Percentiles rank a stretch among this genome's conserved stretches.
Evolutionary conservation across 2,329 filamentous ascomycete genomes (phyloP).

Genomic region (Penicillium griseofulvum): DNA sequence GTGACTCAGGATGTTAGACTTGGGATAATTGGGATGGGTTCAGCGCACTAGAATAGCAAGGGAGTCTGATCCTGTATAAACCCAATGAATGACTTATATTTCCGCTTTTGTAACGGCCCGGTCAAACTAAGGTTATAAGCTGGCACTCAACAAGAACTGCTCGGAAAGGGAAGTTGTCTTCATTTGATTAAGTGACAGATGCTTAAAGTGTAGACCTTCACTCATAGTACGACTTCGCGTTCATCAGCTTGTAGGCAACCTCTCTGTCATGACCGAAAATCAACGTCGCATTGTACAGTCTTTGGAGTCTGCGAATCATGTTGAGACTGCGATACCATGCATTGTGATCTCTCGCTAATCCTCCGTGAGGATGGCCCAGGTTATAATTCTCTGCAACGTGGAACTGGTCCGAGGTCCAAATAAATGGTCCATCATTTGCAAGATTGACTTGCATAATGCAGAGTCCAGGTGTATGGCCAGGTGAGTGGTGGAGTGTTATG

Average conservation of each 20-base stretch:
- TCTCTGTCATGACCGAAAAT: conserved; percentile 34
- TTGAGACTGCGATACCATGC: conserved; percentile 35
- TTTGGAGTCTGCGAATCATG: conserved; percentile 31
- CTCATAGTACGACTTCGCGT: background rate
- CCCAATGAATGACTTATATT: too few relatives aligned
- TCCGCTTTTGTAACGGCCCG: background rate
- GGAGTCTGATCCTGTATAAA: too few relatives aligned
- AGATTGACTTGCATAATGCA: conserved; percentile 40
- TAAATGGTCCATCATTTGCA: conserved; percentile 36
- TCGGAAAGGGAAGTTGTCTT: background rate
- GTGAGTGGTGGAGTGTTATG: conserved; percentile 37
- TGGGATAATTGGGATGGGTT: conserved; percentile 5
- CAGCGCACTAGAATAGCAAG: conserved; percentile 2
- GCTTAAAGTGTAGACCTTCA: background rate
- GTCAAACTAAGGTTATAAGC: background rate
- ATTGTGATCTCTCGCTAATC: conserved; percentile 38
- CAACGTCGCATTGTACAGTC: conserved; percentile 29
- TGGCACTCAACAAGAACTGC: background rate
- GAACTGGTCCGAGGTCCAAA: conserved; percentile 44
- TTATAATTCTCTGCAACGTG: conserved; percentile 43
- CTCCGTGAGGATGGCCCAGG: conserved; percentile 34
- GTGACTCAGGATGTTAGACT: conserved; percentile 13
- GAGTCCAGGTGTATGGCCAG: conserved; percentile 39
- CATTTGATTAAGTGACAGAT: background rate
- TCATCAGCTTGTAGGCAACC: background rate